Evolutionary conservation across 1,284 basidiomycete genomes (phyloP), one percentile per base, ranked within the genome.

Genomic region (Leccinum huronense): DNA sequence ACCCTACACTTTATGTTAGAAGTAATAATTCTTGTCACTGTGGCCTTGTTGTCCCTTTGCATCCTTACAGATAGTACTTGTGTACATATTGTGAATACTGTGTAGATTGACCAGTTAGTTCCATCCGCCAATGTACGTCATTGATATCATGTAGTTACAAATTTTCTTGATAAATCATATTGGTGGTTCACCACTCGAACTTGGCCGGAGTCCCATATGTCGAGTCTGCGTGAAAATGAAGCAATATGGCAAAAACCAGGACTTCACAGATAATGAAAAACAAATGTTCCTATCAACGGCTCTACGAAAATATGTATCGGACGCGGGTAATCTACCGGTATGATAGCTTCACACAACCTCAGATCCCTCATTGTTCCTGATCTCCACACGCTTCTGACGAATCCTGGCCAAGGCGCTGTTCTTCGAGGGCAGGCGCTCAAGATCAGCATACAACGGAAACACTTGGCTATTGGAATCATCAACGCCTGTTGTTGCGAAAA

Each of bases 301-400:
- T 51, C 10, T 54, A 54, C 14, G 51, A 54, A 2, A 54, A 54
- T 27, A 54, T 54, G 51, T 6, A 30, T 31, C 7, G 51, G 31
- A 31, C 3, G 51, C 8, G n/a, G n/a, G 48, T n/a, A n/a, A 7
- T 51, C 48, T 51, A n/a, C n/a, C n/a, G 23, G 14, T n/a, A n/a
- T n/a, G n/a, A n/a, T 54, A 54, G 23, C 30, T 54, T 54, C 51
- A 54, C 51, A 54, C 51, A 54, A 30, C 30, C 51, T 54, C n/a
- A n/a, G 6, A 54, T 3, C 14, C 13, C 14, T 13, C 51, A 6
- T 5, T 5, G 14, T 30, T 31, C 51, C 51, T 54, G 51, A 54
- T 27, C 48, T 51, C 48, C 9, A 6, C 48, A 51, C n/a, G 23
- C 48, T 51, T 51, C 23, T 51, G 48, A 51, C 11, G 19, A 51